Evolutionary conservation across 441 rosid species (phyloP).

Genomic region (Erysimum cheiri): DNA sequence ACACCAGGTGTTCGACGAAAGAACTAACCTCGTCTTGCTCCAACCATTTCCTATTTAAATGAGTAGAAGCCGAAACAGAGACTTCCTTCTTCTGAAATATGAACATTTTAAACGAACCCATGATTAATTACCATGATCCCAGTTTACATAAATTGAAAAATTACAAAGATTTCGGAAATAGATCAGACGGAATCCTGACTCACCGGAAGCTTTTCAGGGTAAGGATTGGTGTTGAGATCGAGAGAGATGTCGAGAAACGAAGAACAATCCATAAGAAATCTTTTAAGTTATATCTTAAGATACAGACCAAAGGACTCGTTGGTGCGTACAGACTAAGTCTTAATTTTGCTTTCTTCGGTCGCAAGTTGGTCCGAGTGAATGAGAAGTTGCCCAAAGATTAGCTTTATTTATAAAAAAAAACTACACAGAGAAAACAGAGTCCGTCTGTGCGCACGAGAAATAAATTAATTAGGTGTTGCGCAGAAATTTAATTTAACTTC

Average conservation of each 20-base stretch:
- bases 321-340: conserved; percentile 26
- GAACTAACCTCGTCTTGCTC: conserved; percentile 37
- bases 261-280: conserved; percentile 29
- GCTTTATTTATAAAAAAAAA: conserved; percentile 37
- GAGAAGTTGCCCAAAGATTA: conserved; percentile 5
- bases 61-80: conserved; percentile 27
- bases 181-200: conserved; percentile 1
- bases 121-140: neutral
- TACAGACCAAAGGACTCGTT: conserved; percentile 23
- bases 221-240: conserved; percentile 60
- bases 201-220: conserved; percentile 42
- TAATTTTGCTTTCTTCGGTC: conserved; percentile 41
- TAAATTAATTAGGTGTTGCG: neutral
- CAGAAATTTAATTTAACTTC: neutral
- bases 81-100: conserved; percentile 48
- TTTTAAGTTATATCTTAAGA: neutral
- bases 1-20: conserved; percentile 31
- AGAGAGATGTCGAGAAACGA: conserved; percentile 55
- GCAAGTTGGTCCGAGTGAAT: conserved; percentile 38
- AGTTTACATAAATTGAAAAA: neutral
- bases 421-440: neutral
- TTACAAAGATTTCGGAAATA: neutral
- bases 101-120: conserved; percentile 3
- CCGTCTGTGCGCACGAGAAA: conserved; percentile 4
- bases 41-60: conserved; percentile 33